phyloP scores from a whole-genome alignment of 805 yeast genomes.

The Nakazawaea anatomiae region DNA sequence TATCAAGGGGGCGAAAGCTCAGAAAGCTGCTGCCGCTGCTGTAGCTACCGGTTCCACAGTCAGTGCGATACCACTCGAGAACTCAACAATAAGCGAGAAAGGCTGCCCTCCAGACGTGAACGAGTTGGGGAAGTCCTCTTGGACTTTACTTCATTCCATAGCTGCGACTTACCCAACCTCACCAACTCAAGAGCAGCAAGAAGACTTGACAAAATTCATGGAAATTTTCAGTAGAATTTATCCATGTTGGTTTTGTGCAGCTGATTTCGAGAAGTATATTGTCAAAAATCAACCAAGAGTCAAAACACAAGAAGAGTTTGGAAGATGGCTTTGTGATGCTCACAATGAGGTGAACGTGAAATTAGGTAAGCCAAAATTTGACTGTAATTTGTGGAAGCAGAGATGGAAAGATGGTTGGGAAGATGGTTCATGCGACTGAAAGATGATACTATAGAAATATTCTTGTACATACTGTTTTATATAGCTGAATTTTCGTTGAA shows the following conservation, averaged over 20 bases:
- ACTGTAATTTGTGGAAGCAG: slow-evolving; percentile 84
- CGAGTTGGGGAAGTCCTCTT: slow-evolving; percentile 74
- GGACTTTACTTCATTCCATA: slow-evolving; percentile 87
- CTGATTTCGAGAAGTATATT: slow-evolving; percentile 68
- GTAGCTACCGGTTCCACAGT: slow-evolving; percentile 9
- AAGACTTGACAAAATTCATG: slow-evolving; percentile 67
- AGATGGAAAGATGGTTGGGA: slow-evolving; percentile 98
- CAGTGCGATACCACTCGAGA: slow-evolving; percentile 15
- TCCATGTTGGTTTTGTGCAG: slow-evolving; percentile 93
- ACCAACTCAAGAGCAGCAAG: slow-evolving; percentile 58
- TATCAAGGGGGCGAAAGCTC: slow-evolving; percentile 19
- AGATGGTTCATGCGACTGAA: slow-evolving; percentile 43
- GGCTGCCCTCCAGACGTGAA: slow-evolving; percentile 86
- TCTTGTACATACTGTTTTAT: background rate
- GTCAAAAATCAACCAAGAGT: slow-evolving; percentile 48
- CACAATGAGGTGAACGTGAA: slow-evolving; percentile 90
- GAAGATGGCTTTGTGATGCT: slow-evolving; percentile 90
- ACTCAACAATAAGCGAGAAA: slow-evolving; percentile 25
- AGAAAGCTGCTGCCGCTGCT: slow-evolving; percentile 16
- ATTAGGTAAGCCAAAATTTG: slow-evolving; percentile 79
- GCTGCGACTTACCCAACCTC: slow-evolving; percentile 83
- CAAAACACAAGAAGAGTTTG: slow-evolving; percentile 68
- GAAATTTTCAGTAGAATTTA: slow-evolving; percentile 70
- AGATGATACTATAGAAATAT: slow-evolving; percentile 4
- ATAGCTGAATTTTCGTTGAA: too few relatives aligned